A percentile compares a stretch with the other conserved stretches of the same genome.
phyloP scores from a whole-genome alignment of 768 basidiomycete genomes.

The Agaricus subrufescens region DNA sequence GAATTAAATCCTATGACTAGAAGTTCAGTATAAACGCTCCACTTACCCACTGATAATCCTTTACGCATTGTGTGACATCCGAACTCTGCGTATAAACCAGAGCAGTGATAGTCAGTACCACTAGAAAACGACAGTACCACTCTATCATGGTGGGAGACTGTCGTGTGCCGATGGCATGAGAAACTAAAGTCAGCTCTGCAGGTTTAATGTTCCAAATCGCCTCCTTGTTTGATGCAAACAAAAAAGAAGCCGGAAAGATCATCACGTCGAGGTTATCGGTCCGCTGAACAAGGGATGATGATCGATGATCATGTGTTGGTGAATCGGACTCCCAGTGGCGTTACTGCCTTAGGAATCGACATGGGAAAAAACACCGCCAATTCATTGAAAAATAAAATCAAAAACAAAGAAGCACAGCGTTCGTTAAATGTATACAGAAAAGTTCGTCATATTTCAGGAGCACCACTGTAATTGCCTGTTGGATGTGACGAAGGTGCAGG shows the following conservation, averaged over 20 bases:
- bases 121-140: slow-evolving; percentile 11
- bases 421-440: background rate
- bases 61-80: slow-evolving; percentile 30
- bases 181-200: no score
- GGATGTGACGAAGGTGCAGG: background rate
- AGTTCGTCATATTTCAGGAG: slow-evolving; percentile 22
- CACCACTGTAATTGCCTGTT: slow-evolving; percentile 25
- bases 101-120: slow-evolving; percentile 12
- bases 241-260: no score
- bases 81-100: slow-evolving; percentile 28
- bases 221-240: background rate
- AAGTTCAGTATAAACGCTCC: background rate
- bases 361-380: background rate
- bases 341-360: no score
- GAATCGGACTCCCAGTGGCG: no score
- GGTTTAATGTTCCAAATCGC: background rate
- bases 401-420: background rate
- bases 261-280: no score
- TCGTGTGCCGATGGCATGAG: no score
- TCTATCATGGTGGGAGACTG: no score
- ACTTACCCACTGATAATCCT: slow-evolving; percentile 34
- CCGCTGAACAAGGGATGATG: no score
- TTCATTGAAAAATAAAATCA: background rate
- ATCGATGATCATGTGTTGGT: no score
- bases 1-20: background rate